phyloP scores from a whole-genome alignment of 2,329 filamentous ascomycete genomes.

The Colletotrichum spinosum region DNA sequence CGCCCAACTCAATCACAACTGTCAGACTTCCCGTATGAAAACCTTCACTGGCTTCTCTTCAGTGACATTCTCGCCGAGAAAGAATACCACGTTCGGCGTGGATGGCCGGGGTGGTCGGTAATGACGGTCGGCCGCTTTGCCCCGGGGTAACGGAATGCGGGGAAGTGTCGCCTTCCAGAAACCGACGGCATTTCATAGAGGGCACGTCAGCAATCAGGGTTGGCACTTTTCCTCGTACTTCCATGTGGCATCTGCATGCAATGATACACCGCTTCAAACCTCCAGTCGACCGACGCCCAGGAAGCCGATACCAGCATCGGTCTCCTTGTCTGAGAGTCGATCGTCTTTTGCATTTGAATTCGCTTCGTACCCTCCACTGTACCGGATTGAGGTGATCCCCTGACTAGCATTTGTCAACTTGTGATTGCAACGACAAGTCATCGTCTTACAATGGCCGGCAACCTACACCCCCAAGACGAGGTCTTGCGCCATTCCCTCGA shows the following conservation, averaged over 20 bases:
- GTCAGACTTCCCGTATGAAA: no score
- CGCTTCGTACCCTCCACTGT: no score
- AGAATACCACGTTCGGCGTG: constrained; percentile 24
- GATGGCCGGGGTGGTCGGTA: constrained; percentile 25
- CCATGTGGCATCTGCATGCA: neutral
- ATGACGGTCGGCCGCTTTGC: constrained; percentile 21
- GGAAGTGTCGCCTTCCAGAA: constrained; percentile 34
- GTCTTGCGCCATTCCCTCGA: constrained; percentile 68
- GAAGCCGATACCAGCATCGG: constrained; percentile 13
- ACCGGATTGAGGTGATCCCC: no score
- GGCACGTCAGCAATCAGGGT: constrained; percentile 23
- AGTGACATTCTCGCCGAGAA: constrained; percentile 15
- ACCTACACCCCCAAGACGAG: constrained; percentile 61
- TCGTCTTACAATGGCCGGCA: constrained; percentile 18
- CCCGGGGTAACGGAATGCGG: constrained; percentile 40
- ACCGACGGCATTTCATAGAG: neutral
- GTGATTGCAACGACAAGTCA: neutral
- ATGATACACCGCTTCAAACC: constrained; percentile 13
- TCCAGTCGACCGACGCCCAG: constrained; percentile 15
- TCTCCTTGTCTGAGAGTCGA: neutral
- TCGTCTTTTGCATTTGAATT: no score
- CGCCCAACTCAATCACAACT: no score
- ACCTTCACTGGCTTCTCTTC: neutral
- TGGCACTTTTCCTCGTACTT: no score
- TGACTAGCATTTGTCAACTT: neutral